Base-by-base conservation (phyloP, 1,139 yeast species). In the Nakaseomyces delphensis region DNA sequence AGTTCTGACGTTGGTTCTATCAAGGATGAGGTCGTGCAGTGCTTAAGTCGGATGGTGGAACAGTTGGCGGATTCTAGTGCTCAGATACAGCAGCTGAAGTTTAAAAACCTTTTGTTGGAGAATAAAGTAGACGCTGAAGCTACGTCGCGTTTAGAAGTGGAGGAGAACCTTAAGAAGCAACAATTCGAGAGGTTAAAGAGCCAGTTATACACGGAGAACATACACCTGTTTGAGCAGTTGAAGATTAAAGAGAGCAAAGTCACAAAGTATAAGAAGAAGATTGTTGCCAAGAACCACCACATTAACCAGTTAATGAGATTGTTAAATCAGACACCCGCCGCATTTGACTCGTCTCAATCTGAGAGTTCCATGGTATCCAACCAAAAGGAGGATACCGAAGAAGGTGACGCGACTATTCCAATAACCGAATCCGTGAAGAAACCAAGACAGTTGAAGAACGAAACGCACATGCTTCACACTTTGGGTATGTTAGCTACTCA, bases 401-500 rank as follows among this genome's bases (percentile, higher is more conserved):
- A 25, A 35, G 44, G 9, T 43, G 49, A 3, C 38, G 45, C 8
- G 30, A 21, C 40, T 36, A 37, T 30, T 29, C 27, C 40, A 28
- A 28, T 39, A 40, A 6, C 43, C 3, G 42, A 44, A 8, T 38
- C 31, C 21, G 37, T 13, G 18, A 20, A 21, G 21, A 33, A 33
- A n/a, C 27, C 37, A 9, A 33, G 27, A 20, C 37, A 20, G 14
- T 8, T 14, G 5, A 21, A 47, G 19, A 46, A 41, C 36, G 49
- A 51, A 28, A 45, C 60, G 3, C 54, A 54, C 33, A 66, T 71
- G 73, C 49, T 71, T 36, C 69, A 68, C 42, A 68, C 76, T 0
- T 53, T 71, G 25, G 76, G 76, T 7, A 55, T 69, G 36, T 51
- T 71, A 39, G 76, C 76, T 2, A 61, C 73, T 2, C 74, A 70